Evolutionary conservation across 208 protist species (phyloP).

Genomic region (Borovskyia barvae): DNA sequence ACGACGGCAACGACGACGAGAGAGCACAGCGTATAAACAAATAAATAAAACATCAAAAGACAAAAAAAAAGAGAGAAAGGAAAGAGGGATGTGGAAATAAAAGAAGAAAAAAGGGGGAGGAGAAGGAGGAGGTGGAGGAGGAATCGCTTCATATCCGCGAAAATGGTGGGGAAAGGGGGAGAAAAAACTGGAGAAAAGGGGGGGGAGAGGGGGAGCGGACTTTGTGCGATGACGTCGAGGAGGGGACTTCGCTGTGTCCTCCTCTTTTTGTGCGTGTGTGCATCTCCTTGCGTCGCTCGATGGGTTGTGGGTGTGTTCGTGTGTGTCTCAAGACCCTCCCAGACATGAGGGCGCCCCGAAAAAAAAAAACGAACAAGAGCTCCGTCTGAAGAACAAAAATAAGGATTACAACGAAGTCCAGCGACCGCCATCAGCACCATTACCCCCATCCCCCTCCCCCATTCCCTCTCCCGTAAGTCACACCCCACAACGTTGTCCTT

Average conservation of each 20-base stretch:
- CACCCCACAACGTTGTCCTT: too few relatives aligned
- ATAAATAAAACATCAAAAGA: neutral
- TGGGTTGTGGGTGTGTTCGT: too few relatives aligned
- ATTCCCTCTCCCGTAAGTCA: too few relatives aligned
- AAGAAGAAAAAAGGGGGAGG: slow-evolving; percentile 3
- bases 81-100: neutral
- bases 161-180: neutral
- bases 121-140: neutral
- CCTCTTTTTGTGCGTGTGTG: too few relatives aligned
- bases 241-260: too few relatives aligned
- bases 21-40: too few relatives aligned
- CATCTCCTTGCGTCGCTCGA: too few relatives aligned
- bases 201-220: neutral
- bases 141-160: slow-evolving; percentile 38
- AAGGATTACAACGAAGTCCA: slow-evolving; percentile 13
- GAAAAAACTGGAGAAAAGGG: neutral
- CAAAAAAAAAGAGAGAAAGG: neutral
- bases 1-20: too few relatives aligned
- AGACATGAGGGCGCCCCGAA: neutral
- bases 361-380: slow-evolving; percentile 6
- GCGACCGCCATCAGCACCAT: neutral
- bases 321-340: too few relatives aligned
- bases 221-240: neutral
- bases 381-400: neutral
- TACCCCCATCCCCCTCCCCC: neutral